Base-by-base conservation (phyloP, 306 rosid genomes). In the Cyamopsis tetragonoloba region DNA sequence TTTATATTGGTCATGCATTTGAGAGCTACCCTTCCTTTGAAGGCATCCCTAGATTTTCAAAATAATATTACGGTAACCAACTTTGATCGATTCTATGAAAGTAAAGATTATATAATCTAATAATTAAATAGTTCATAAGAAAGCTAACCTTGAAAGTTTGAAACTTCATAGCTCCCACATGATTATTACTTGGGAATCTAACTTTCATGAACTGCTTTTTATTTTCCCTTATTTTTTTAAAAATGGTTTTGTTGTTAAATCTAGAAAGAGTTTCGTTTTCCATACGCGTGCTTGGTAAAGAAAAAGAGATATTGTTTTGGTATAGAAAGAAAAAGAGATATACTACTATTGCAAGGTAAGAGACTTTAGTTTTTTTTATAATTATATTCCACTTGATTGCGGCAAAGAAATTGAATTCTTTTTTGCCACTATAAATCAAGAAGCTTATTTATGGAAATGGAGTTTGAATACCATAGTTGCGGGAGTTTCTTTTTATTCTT, bases 141-240 rank as follows among this genome's bases (percentile, higher is more conserved):
- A 72, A 28, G 55, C 27, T 12, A 69, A 3, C 38, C 74, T 64
- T 62, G 83, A 62, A 70, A 66, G 70, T 76, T 76, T 66, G 81
- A 76, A 70, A 79, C 66, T 53, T 44, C 63, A 20, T 64, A 58
- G 62, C 63, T 62, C 73, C 81, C 89, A 78, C 88, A 78, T 82
- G 93, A 70, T 76, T 64, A 35, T 61, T 63, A 59, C 81, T 78
- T 41, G 80, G 84, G 85, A 81, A 80, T 80, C 86, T 75, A 58
- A 55, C 76, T 79, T 62, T 59, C 30, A 70, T 62, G 55, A 74
- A 68, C 1, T 23, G 54, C 64, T 82, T 58, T 76, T 75, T 24
- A n/a, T n/a, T n/a, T n/a, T n/a, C n/a, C 26, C 32, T 49, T 42
- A 34, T 17, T 70, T 79, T 70, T 24, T n/a, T 13, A 51, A 30